Percentiles rank a stretch among this genome's conserved stretches.
Conservation (phyloP, 495 filamentous ascomycete genomes). For the Amniculicola lignicola region DNA sequence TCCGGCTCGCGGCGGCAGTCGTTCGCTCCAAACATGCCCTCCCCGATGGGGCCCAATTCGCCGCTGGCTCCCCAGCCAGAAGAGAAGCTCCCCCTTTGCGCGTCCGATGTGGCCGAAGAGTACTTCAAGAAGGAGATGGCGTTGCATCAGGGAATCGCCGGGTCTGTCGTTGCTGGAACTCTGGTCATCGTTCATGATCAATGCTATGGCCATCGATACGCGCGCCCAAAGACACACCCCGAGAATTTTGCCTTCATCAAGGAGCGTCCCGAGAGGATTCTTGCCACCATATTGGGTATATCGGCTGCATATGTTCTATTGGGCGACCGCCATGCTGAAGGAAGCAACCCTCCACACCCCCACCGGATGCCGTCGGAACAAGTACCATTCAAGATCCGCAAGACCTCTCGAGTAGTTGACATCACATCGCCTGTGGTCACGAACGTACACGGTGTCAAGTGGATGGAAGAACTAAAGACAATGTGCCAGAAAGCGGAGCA, state of each 20-base stretch:
- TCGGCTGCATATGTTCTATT: constrained; percentile 85
- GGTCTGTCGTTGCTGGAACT: constrained; percentile 56
- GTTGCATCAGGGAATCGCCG: constrained; percentile 54
- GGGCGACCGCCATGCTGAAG: constrained; percentile 74
- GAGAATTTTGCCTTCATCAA: constrained; percentile 70
- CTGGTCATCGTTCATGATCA: constrained; percentile 85
- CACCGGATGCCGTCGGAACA: constrained; percentile 48
- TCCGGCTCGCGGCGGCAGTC: constrained; percentile 50
- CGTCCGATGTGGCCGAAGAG: constrained; percentile 64
- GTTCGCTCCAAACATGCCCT: constrained; percentile 46
- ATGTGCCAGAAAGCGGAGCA: constrained; percentile 79
- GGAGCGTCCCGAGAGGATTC: constrained; percentile 87
- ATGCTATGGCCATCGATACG: constrained; percentile 89
- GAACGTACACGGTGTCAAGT: constrained; percentile 77
- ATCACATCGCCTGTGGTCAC: constrained; percentile 68
- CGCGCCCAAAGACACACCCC: constrained; percentile 70
- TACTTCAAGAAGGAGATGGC: constrained; percentile 69
- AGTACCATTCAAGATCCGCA: constrained; percentile 78
- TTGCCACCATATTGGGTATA: constrained; percentile 75
- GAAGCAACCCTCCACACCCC: constrained; percentile 62
- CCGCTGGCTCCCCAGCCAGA: constrained; percentile 40
- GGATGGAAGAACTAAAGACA: constrained; percentile 84
- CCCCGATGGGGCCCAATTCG: constrained; percentile 39
- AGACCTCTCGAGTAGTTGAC: constrained; percentile 62
- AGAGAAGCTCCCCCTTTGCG: constrained; percentile 53